phyloP scores from a whole-genome alignment of 208 protist genomes.

The Crithidia thermophila region DNA sequence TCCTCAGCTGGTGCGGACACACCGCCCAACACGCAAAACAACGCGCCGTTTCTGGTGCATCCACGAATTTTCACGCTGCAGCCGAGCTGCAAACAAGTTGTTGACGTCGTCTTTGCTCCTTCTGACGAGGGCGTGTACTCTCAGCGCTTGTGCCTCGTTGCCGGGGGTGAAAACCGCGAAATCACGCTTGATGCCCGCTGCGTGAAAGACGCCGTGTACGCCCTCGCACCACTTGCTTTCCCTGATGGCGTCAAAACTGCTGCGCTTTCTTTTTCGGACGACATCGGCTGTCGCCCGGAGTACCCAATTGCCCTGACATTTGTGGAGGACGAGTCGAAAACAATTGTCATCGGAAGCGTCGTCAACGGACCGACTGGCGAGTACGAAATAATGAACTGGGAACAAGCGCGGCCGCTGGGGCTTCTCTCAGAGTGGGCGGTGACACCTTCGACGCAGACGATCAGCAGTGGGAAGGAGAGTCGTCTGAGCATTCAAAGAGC shows the following conservation, averaged over 20 bases:
- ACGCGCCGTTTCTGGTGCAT: conserved; percentile 28
- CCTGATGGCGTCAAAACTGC: background rate
- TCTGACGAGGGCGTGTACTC: conserved; percentile 22
- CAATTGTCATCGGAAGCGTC: conserved; percentile 24
- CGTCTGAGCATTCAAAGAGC: conserved; percentile 16
- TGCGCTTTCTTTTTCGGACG: conserved; percentile 25
- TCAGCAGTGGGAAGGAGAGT: conserved; percentile 16
- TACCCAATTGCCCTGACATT: conserved; percentile 26
- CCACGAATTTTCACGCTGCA: conserved; percentile 26
- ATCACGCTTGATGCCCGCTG: conserved; percentile 24
- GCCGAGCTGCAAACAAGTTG: conserved; percentile 22
- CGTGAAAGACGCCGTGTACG: conserved; percentile 27
- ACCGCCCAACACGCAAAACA: background rate
- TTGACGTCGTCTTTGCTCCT: conserved; percentile 29
- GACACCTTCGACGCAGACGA: conserved; percentile 3
- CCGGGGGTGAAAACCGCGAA: conserved; percentile 27
- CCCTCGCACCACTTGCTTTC: conserved; percentile 17
- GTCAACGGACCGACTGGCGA: conserved; percentile 21
- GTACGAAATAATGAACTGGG: conserved; percentile 26
- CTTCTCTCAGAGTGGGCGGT: conserved; percentile 16
- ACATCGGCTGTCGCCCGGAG: conserved; percentile 26
- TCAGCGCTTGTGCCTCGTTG: conserved; percentile 21
- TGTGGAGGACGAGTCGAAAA: conserved; percentile 26
- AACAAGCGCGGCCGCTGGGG: conserved; percentile 27
- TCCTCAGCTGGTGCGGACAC: conserved; percentile 7